Conservation (phyloP, 139 green algal genomes). For the Tetradesmus obliquus region DNA sequence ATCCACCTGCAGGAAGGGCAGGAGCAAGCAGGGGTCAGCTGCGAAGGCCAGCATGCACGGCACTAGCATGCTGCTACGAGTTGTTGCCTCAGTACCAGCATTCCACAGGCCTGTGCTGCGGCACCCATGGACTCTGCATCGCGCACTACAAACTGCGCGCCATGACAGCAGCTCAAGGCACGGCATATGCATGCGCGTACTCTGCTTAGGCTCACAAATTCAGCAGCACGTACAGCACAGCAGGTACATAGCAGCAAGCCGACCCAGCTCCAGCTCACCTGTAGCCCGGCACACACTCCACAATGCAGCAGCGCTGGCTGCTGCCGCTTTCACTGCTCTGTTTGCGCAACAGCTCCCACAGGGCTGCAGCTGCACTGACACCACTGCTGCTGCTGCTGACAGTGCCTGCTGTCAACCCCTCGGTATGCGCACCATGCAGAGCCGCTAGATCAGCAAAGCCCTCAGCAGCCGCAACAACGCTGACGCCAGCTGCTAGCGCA, state of each 20-base stretch:
- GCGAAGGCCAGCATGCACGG: too few relatives aligned
- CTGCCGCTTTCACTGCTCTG: neutral
- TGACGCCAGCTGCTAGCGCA: constrained; percentile 13
- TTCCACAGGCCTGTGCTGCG: too few relatives aligned
- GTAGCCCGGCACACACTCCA: constrained; percentile 21
- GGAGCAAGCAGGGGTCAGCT: neutral
- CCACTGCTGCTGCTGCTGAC: neutral
- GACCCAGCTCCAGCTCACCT: neutral
- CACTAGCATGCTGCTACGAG: too few relatives aligned
- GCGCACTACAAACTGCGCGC: too few relatives aligned
- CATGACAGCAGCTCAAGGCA: too few relatives aligned
- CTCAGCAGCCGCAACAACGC: neutral
- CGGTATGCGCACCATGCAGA: neutral
- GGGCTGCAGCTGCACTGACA: neutral
- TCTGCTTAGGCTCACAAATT: too few relatives aligned
- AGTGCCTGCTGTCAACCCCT: neutral
- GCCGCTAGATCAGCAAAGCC: neutral
- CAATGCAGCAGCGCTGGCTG: neutral
- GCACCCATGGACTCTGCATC: too few relatives aligned
- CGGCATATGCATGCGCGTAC: too few relatives aligned
- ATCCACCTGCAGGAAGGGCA: neutral
- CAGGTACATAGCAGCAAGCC: too few relatives aligned
- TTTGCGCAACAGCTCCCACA: neutral
- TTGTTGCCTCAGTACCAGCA: too few relatives aligned
- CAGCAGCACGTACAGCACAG: too few relatives aligned